A percentile compares a stretch with the other conserved stretches of the same genome.
These are phyloP conservation scores for Pholiota adiposa DNA, from an alignment of 1,284 basidiomycete species.

Conservation along the genomic window DNA sequence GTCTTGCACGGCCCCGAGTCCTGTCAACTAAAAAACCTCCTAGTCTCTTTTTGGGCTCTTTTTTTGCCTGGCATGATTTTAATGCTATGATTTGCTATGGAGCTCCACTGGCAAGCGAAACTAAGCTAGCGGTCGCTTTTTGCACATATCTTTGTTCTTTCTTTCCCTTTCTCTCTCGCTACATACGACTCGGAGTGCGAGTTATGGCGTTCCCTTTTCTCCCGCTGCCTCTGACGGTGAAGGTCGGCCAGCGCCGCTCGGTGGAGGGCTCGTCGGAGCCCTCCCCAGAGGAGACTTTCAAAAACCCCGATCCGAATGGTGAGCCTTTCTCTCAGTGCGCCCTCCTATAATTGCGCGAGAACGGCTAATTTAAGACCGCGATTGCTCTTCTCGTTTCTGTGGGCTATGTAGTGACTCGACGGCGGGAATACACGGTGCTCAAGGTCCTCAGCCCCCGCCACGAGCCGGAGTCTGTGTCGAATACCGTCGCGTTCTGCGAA, in stretches of 20 bases:
- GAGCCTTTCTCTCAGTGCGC: background rate
- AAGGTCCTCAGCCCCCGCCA: slow-evolving; percentile 8
- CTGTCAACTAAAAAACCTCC: background rate
- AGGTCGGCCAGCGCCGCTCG: background rate
- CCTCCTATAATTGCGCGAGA: background rate
- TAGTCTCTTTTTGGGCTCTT: background rate
- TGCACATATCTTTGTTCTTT: too few relatives aligned
- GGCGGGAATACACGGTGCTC: slow-evolving; percentile 16
- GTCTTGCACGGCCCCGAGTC: background rate
- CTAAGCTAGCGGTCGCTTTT: too few relatives aligned
- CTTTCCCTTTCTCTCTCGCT: background rate
- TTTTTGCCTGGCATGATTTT: background rate
- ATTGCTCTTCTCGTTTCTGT: too few relatives aligned
- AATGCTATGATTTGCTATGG: background rate
- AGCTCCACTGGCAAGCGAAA: background rate
- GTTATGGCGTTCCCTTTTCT: background rate
- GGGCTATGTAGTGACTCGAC: background rate
- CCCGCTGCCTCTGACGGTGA: background rate
- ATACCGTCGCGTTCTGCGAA: slow-evolving; percentile 14
- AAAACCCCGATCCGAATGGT: background rate
- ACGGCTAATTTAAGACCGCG: background rate
- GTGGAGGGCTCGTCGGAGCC: background rate
- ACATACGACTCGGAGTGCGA: too few relatives aligned
- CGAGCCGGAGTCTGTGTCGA: background rate
- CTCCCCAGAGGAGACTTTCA: background rate